Percentiles rank a stretch among this genome's conserved stretches.
phyloP scores from a whole-genome alignment of 2,329 filamentous ascomycete species.

The Aspergillus oerlinghausenensis region DNA sequence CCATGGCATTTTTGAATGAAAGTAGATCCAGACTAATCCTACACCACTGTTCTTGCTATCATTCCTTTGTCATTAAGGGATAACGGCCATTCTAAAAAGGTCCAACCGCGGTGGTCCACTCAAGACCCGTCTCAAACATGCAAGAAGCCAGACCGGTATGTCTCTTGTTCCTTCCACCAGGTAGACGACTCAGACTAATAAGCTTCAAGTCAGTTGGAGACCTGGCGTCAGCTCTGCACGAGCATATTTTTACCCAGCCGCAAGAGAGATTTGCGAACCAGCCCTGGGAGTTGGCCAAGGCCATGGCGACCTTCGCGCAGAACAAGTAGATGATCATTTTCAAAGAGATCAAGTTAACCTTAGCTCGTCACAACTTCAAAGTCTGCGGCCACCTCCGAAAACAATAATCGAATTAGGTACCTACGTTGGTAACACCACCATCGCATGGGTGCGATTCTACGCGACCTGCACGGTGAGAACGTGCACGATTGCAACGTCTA shows the following conservation, averaged over 20 bases:
- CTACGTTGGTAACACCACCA: slow-evolving; percentile 35
- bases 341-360: slow-evolving; percentile 22
- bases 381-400: slow-evolving; percentile 24
- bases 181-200: too few relatives aligned
- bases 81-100: too few relatives aligned
- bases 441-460: slow-evolving; percentile 27
- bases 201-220: slow-evolving; percentile 5
- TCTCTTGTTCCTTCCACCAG: neutral
- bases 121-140: too few relatives aligned
- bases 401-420: slow-evolving; percentile 34
- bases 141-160: neutral
- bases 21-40: too few relatives aligned
- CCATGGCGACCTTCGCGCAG: slow-evolving; percentile 30
- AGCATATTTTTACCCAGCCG: slow-evolving; percentile 18
- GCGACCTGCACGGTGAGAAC: slow-evolving; percentile 16
- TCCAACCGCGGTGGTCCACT: too few relatives aligned
- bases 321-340: slow-evolving; percentile 32
- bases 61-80: too few relatives aligned
- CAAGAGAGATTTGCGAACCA: slow-evolving; percentile 17
- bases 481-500: slow-evolving; percentile 26
- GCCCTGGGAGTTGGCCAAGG: slow-evolving; percentile 24
- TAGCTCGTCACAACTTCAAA: slow-evolving; percentile 18
- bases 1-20: too few relatives aligned
- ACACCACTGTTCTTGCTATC: too few relatives aligned
- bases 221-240: slow-evolving; percentile 9